Evolutionary conservation across 225 moss, liverwort and hornwort species (phyloP).

Genomic region (Straminergon stramineum): DNA sequence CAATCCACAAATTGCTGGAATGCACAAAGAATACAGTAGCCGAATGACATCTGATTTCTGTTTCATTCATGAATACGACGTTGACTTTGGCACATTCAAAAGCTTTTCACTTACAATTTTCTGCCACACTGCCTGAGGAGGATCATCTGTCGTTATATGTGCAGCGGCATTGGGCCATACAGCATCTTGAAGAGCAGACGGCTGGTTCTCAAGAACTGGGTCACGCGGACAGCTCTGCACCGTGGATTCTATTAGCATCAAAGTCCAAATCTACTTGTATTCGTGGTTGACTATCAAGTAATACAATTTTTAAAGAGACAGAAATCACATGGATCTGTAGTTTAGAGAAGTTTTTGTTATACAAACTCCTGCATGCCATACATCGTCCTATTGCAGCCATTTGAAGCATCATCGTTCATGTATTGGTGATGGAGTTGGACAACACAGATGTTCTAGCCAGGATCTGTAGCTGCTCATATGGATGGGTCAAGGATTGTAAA

Average conservation of each 20-base stretch:
- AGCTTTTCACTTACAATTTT: conserved; percentile 32
- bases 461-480: background rate
- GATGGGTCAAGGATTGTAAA: background rate
- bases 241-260: background rate
- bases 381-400: background rate
- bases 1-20: background rate
- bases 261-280: background rate
- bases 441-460: background rate
- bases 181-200: conserved; percentile 5
- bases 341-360: background rate
- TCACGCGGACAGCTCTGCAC: conserved; percentile 9
- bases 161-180: background rate
- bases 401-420: background rate
- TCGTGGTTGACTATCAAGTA: background rate
- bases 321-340: background rate
- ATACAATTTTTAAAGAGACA: background rate
- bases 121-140: conserved; percentile 46
- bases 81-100: background rate
- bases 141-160: background rate
- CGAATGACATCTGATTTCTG: background rate
- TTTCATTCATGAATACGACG: background rate
- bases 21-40: background rate
- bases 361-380: background rate
- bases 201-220: conserved; percentile 2
- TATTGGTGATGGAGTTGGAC: background rate